Evolutionary conservation across 768 basidiomycete species (phyloP).

Genomic region (Termitomyces bulborhizus): DNA sequence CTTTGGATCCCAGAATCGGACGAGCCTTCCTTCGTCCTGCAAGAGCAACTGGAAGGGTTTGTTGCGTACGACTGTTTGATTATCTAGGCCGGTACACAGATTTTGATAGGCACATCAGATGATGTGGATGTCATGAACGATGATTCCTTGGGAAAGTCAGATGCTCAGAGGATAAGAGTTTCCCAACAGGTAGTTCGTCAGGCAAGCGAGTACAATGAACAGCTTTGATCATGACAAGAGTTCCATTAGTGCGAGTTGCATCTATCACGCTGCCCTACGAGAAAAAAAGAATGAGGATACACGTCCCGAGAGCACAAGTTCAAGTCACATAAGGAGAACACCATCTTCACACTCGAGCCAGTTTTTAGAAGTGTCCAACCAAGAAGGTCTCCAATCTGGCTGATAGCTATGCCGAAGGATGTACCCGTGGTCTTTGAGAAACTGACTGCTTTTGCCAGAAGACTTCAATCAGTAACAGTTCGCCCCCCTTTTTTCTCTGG

Average conservation of each 20-base stretch:
- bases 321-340: background rate
- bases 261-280: background rate
- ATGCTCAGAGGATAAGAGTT: background rate
- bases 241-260: background rate
- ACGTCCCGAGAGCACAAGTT: background rate
- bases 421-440: too few species aligned
- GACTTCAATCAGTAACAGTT: too few species aligned
- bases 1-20: too few species aligned
- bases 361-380: background rate
- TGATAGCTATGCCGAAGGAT: too few species aligned
- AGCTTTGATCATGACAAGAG: conserved; percentile 1
- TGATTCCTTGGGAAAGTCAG: conserved; percentile 17
- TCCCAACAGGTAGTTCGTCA: background rate
- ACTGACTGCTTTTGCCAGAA: too few species aligned
- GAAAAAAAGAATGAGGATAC: background rate
- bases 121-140: too few species aligned
- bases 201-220: background rate
- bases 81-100: too few species aligned
- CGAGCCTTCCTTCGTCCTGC: too few species aligned
- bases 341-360: conserved; percentile 3
- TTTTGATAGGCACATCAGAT: too few species aligned
- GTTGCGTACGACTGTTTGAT: too few species aligned
- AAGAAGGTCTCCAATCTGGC: too few species aligned
- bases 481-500: background rate
- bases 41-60: too few species aligned